A percentile compares a stretch with the other conserved stretches of the same genome.
phyloP scores from a whole-genome alignment of 2,329 filamentous ascomycete species.

The Coleophoma crateriformis region DNA sequence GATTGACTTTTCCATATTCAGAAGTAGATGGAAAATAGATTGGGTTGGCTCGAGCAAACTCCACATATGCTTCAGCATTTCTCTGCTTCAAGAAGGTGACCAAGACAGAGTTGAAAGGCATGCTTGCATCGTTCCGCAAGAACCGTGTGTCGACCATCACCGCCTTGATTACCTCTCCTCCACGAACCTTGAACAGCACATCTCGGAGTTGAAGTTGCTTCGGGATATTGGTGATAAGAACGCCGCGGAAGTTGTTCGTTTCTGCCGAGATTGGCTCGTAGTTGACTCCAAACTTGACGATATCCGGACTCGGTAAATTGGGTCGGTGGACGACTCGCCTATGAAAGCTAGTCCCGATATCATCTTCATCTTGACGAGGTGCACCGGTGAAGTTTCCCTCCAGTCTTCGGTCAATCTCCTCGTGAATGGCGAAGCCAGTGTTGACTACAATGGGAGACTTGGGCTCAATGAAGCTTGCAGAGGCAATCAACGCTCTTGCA shows the following conservation, averaged over 20 bases:
- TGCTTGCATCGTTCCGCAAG: conserved; percentile 1
- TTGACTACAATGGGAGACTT: no score
- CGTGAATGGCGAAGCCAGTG: no score
- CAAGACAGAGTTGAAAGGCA: conserved; percentile 8
- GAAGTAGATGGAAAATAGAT: conserved; percentile 5
- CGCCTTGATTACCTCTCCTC: conserved; percentile 15
- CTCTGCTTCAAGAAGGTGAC: conserved; percentile 16
- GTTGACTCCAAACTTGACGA: conserved; percentile 18
- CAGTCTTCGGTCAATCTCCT: no score
- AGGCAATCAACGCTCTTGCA: no score
- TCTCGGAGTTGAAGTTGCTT: conserved; percentile 12
- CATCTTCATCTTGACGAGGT: neutral
- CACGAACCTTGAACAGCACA: conserved; percentile 16
- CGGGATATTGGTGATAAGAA: conserved; percentile 17
- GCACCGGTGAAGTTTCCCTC: no score
- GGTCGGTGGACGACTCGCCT: neutral
- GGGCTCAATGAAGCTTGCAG: no score
- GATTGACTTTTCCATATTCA: neutral
- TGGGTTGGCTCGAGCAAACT: conserved; percentile 9
- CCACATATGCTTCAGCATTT: conserved; percentile 16
- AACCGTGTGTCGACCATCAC: conserved; percentile 6
- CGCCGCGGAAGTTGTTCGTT: conserved; percentile 12
- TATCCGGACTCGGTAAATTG: conserved; percentile 7
- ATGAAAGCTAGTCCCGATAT: conserved; percentile 6
- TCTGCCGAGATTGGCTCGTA: conserved; percentile 12